Conservation (phyloP, 2,329 filamentous ascomycete genomes). For the Colletotrichum sp. region DNA sequence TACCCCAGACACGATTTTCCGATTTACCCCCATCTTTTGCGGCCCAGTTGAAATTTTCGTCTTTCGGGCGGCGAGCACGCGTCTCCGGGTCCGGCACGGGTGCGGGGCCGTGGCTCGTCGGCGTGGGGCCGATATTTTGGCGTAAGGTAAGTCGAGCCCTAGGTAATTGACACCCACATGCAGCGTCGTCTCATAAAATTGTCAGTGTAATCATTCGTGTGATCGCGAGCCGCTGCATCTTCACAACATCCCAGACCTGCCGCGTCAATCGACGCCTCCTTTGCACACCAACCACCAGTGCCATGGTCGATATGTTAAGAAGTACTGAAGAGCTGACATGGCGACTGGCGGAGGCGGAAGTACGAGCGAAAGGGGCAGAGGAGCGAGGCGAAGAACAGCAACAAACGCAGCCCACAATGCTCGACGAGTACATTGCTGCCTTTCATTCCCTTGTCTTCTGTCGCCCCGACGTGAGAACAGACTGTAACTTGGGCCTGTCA, state of each 20-base stretch:
- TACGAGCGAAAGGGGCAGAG: conserved; percentile 19
- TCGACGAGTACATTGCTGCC: conserved; percentile 32
- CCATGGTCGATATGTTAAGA: background rate
- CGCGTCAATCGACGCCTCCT: background rate
- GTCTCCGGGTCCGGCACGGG: background rate
- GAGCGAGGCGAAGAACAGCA: background rate
- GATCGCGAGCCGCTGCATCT: background rate
- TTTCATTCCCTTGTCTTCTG: conserved; percentile 31
- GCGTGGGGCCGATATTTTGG: background rate
- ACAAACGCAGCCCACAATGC: conserved; percentile 28
- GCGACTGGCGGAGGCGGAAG: background rate
- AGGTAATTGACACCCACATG: background rate
- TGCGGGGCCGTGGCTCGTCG: background rate
- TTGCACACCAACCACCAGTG: background rate
- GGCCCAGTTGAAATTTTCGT: background rate
- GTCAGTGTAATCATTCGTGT: background rate
- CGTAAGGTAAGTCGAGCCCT: background rate
- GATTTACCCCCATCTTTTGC: background rate
- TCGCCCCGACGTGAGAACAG: conserved; percentile 28
- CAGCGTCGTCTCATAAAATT: background rate
- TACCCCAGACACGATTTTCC: background rate
- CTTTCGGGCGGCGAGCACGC: background rate
- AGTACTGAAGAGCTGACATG: background rate
- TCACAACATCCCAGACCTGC: background rate
- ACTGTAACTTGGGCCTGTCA: conserved; percentile 28